Base-by-base conservation (phyloP, 1,284 basidiomycete genomes). In the Boletus smithii region DNA sequence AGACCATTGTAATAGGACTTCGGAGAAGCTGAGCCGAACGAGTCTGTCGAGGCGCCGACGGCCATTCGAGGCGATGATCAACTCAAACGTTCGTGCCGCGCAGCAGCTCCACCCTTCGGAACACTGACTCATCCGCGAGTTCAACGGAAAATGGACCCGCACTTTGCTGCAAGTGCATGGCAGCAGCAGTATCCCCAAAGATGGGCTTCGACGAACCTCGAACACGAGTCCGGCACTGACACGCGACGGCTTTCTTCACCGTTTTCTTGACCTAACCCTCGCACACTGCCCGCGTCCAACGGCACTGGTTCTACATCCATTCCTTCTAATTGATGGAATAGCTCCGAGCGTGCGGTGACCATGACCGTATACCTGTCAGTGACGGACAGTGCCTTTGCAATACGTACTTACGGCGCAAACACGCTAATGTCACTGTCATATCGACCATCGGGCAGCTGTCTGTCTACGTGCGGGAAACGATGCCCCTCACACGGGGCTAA, bases 291-390 rank as follows among this genome's bases (percentile, higher is more conserved):
- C 32, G 24, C 27, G 16, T 23, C 3, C 26, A 33, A n/a, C 30
- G 18, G 20, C 23, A 32, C 18, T 30, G n/a, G 33, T 36, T 48
- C 26, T 33, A 4, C 31, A 11, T n/a, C 31, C 31, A 8, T 26
- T 30, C 5, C 22, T 17, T 31, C 18, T n/a, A 16, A 13, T 31
- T 9, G 7, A 24, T 7, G 9, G 4, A 30, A 40, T 49, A 16
- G 13, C 11, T n/a, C 20, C n/a, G 22, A 23, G 14, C 9, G 10
- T 32, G 27, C 42, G 56, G 49, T 34, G 23, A 41, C 42, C 24
- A 31, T 44, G 13, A 24, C 50, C 42, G 42, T n/a, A 16, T 11
- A 24, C 8, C 17, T 35, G 32, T 9, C 22, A 17, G 31, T 20
- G 5, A 23, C 8, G 14, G 27, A 35, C 34, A 35, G 34, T 35